Conservation (phyloP, 257 asterid genomes). For the Jasminum sambac region DNA sequence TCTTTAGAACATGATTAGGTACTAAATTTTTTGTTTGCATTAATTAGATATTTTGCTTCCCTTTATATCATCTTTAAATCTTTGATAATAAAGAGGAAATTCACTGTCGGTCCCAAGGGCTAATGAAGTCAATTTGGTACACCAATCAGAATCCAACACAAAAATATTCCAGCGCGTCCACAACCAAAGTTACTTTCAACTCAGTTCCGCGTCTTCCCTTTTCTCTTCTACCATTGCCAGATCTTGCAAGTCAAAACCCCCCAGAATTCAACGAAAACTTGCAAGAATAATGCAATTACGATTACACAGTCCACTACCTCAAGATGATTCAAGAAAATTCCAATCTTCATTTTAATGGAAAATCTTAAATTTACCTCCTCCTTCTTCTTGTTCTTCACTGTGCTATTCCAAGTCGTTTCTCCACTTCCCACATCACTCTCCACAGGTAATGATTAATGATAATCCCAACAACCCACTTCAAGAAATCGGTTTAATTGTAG, state of each 20-base stretch:
- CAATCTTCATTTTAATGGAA: conserved; percentile 49
- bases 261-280: background rate
- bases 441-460: conserved; percentile 60
- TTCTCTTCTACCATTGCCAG: conserved; percentile 15
- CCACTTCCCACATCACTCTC: conserved; percentile 28
- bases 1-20: no score
- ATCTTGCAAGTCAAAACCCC: conserved; percentile 38
- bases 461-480: conserved; percentile 15
- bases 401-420: conserved; percentile 25
- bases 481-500: conserved; percentile 1
- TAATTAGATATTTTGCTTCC: no score
- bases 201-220: conserved; percentile 22
- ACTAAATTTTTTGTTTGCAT: no score
- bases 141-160: conserved; percentile 24
- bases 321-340: conserved; percentile 62
- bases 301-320: conserved; percentile 35
- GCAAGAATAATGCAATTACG: conserved; percentile 26
- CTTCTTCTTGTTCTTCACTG: conserved; percentile 31
- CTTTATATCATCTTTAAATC: background rate
- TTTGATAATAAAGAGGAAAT: conserved; percentile 19
- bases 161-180: conserved; percentile 29
- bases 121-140: conserved; percentile 42
- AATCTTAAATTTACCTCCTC: conserved; percentile 35
- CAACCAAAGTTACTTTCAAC: conserved; percentile 24
- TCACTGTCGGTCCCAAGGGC: conserved; percentile 55